Evolutionary conservation across 495 filamentous ascomycete genomes (phyloP).

Genomic region (Aspergillus egyptiacus): DNA sequence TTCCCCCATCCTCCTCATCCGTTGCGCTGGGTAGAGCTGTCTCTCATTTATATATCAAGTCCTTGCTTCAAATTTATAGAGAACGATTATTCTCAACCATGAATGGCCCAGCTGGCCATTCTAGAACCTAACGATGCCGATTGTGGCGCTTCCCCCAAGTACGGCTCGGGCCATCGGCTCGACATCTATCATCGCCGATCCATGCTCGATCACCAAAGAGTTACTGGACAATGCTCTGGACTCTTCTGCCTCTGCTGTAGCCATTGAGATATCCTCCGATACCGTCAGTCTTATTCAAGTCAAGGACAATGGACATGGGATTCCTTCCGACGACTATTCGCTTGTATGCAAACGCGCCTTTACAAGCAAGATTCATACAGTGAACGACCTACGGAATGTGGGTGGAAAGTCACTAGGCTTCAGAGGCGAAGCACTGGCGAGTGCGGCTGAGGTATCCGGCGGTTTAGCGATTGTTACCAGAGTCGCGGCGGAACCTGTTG

Average conservation of each 20-base stretch:
- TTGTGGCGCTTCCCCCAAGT: constrained; percentile 58
- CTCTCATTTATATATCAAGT: background rate
- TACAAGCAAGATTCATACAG: constrained; percentile 78
- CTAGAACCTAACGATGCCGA: constrained; percentile 42
- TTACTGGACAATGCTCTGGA: constrained; percentile 90
- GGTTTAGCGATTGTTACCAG: constrained; percentile 64
- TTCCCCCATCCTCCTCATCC: background rate
- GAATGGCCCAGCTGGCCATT: background rate
- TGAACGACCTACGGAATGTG: constrained; percentile 62
- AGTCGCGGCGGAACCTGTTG: constrained; percentile 63
- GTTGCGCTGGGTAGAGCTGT: background rate
- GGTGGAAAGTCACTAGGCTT: constrained; percentile 76
- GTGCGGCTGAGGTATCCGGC: constrained; percentile 62
- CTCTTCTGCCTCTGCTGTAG: constrained; percentile 66
- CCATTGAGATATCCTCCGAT: constrained; percentile 68
- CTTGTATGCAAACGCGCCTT: constrained; percentile 62
- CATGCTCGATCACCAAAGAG: constrained; percentile 78
- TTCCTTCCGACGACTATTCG: constrained; percentile 62
- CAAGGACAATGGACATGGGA: constrained; percentile 85
- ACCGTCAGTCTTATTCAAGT: constrained; percentile 79
- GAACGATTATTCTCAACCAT: background rate
- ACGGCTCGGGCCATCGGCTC: constrained; percentile 67
- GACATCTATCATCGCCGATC: constrained; percentile 63
- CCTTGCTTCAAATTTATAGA: too few relatives aligned
- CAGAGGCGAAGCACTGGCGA: constrained; percentile 80